phyloP scores from a whole-genome alignment of 2,329 filamentous ascomycete species.

The Lachnellula subtilissima region DNA sequence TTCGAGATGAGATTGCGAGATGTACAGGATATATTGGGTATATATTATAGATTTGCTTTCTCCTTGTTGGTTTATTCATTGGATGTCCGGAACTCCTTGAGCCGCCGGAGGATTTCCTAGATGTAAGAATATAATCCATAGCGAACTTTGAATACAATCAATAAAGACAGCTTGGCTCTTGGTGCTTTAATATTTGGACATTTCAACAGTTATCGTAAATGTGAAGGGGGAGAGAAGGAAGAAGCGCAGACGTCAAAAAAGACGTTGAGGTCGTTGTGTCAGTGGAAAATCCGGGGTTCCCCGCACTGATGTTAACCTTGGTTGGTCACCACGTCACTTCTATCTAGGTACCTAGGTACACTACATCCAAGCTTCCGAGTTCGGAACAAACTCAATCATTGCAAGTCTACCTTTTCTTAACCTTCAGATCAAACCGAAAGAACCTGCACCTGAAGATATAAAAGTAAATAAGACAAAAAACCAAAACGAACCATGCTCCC shows the following conservation, averaged over 20 bases:
- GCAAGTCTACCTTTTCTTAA: background rate
- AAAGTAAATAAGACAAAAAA: background rate
- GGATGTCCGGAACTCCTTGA: background rate
- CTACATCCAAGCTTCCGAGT: background rate
- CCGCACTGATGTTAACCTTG: background rate
- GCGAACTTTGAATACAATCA: background rate
- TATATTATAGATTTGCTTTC: conserved; percentile 2
- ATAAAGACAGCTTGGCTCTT: too few species aligned
- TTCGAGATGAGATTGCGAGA: background rate
- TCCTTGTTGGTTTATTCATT: background rate
- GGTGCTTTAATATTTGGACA: too few species aligned
- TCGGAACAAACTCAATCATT: background rate
- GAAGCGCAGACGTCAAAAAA: background rate
- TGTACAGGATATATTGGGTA: background rate
- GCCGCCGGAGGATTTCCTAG: background rate
- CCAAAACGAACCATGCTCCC: conserved; percentile 3
- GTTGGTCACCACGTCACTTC: background rate
- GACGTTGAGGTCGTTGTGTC: too few species aligned
- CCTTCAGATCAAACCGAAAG: background rate
- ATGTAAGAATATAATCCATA: conserved; percentile 11
- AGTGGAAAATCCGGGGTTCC: background rate
- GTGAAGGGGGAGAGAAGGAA: background rate
- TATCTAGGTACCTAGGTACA: too few species aligned
- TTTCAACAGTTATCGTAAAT: too few species aligned
- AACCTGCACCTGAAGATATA: background rate